Percentiles rank a stretch among this genome's conserved stretches.
phyloP scores from a whole-genome alignment of 2,329 filamentous ascomycete species.

The Neofusicoccum sp. region DNA sequence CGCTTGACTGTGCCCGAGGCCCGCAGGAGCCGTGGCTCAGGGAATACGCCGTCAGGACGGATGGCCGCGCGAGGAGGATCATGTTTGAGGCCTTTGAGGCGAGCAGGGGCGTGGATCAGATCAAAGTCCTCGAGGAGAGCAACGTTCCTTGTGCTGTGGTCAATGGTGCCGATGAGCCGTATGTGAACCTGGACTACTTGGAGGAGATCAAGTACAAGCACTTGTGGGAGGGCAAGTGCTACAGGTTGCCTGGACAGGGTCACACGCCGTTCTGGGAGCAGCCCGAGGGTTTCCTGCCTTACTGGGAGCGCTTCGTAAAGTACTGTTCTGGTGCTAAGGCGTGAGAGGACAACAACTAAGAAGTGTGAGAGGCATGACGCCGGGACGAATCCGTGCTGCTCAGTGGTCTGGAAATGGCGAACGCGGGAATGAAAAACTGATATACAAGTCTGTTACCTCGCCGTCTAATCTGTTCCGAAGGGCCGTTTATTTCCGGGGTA shows the following conservation, averaged over 20 bases:
- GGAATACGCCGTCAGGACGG: conserved; percentile 27
- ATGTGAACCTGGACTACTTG: conserved; percentile 33
- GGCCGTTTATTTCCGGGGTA: conserved; percentile 6
- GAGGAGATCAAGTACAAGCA: conserved; percentile 28
- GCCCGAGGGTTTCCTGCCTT: conserved; percentile 18
- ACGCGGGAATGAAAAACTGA: conserved; percentile 6
- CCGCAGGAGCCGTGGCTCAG: conserved; percentile 30
- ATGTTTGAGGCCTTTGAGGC: conserved; percentile 26
- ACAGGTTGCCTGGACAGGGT: conserved; percentile 26
- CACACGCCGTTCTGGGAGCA: conserved; percentile 35
- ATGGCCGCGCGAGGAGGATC: conserved; percentile 27
- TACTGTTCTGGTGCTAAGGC: conserved; percentile 6
- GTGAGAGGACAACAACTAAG: conserved; percentile 19
- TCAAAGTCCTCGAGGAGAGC: conserved; percentile 23
- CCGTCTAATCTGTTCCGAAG: conserved; percentile 6
- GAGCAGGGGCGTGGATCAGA: conserved; percentile 26
- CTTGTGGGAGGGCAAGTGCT: conserved; percentile 29
- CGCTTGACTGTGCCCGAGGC: conserved; percentile 20
- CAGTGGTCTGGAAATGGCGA: neutral
- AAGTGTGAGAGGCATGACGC: neutral
- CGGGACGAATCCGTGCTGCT: too few species aligned
- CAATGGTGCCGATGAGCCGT: conserved; percentile 32
- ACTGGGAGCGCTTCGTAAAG: conserved; percentile 21
- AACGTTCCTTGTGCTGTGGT: conserved; percentile 29
- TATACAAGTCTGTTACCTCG: conserved; percentile 8